Evolutionary conservation across 2,329 filamentous ascomycete genomes (phyloP), one percentile per base, ranked within the genome.

Genomic region (Thielaviopsis ethacetica): DNA sequence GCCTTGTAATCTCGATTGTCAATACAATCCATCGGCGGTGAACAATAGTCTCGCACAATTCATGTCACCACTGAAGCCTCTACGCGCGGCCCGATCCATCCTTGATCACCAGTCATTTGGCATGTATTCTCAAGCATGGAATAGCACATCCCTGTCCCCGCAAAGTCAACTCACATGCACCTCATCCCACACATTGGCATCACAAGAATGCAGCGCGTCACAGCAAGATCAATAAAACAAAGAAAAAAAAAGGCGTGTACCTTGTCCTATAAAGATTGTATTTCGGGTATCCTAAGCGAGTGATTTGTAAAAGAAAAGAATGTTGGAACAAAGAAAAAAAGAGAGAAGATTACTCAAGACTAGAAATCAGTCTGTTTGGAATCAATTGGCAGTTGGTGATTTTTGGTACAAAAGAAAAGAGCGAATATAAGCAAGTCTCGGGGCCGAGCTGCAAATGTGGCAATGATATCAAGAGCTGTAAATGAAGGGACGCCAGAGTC

Each of bases 261-360:
- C 2, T 10, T 38, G 15, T 44, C 38, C 34, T 58, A 21, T 38
- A 53, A 47, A 34, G 51, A 58, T 47, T 47, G 26, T 59, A 62
- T 49, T 52, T 54, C 56, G 57, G 62, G 58, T 59, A 58, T 58
- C 56, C 56, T 53, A 53, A 59, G 47, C 51, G 24, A 50, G 50
- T 41, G 49, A 34, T 26, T 47, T 41, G 55, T 52, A 55, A 12
- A 15, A 34, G 53, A 50, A 50, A 15, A 54, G 27, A 44, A 53
- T 44, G 58, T 13, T 49, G 30, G 22, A 10, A 59, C 27, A 55
- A 52, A 51, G 21, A 30, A 59, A 52, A 55, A 44, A 44, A n/a
- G 21, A 51, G n/a, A 26, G 24, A n/a, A 24, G 34, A 47, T 21
- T 15, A 34, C 49, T 3, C 38, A 5, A 44, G 17, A 44, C 15